Conservation (phyloP, 2,329 filamentous ascomycete species). For the Cercospora canescens region DNA sequence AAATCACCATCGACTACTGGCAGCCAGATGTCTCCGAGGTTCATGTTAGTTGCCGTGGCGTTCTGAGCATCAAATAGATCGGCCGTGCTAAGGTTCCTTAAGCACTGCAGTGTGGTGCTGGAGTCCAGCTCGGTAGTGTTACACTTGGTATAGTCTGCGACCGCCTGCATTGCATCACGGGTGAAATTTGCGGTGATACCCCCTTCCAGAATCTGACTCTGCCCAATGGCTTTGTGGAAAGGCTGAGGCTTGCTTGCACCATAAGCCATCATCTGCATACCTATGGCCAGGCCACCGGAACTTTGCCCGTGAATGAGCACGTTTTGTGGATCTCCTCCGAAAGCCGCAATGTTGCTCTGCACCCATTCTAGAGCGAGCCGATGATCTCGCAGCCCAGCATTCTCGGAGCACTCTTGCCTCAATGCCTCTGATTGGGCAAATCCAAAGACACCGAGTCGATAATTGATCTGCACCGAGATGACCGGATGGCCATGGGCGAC, state of each 20-base stretch:
- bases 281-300: conserved; percentile 33
- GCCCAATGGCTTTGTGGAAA: conserved; percentile 50
- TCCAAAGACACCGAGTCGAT: conserved; percentile 41
- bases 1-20: conserved; percentile 54
- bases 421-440: conserved; percentile 39
- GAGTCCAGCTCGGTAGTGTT: conserved; percentile 43
- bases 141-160: conserved; percentile 49
- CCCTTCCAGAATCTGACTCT: conserved; percentile 54
- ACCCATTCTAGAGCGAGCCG: conserved; percentile 61
- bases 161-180: conserved; percentile 46
- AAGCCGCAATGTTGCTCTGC: conserved; percentile 56
- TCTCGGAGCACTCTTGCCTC: conserved; percentile 35
- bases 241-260: conserved; percentile 46
- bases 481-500: conserved; percentile 44
- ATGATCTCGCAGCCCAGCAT: conserved; percentile 58
- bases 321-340: conserved; percentile 58
- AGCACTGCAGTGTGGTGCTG: conserved; percentile 47
- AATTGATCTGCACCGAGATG: conserved; percentile 35
- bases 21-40: conserved; percentile 53
- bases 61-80: conserved; percentile 48
- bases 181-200: conserved; percentile 50
- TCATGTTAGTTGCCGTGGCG: conserved; percentile 44
- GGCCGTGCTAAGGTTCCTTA: conserved; percentile 46
- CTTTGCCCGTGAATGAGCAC: conserved; percentile 45
- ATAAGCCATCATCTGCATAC: conserved; percentile 52